Percentiles rank a stretch among this genome's conserved stretches.
These are phyloP conservation scores for Martensiomyces pterosporus DNA, from an alignment of 192 early-diverging fungal genomes.

Conservation along the genomic window DNA sequence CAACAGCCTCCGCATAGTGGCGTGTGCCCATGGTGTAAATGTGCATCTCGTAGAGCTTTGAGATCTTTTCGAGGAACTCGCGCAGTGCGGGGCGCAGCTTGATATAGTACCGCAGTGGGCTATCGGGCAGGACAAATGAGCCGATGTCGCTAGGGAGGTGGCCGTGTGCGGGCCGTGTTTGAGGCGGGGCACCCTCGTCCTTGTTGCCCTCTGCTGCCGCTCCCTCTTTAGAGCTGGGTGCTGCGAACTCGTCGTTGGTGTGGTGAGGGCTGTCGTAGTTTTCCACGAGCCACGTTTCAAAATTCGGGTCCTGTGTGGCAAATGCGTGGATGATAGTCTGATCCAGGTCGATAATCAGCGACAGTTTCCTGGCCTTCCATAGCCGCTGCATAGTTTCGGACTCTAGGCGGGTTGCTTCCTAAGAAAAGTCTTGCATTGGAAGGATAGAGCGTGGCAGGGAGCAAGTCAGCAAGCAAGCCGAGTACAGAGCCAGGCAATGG, in stretches of 20 bases:
- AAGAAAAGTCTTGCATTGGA: no score
- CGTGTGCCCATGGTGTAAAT: constrained; percentile 99
- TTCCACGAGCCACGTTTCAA: constrained; percentile 37
- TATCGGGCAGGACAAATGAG: constrained; percentile 69
- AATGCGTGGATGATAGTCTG: constrained; percentile 94
- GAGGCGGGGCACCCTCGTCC: no score
- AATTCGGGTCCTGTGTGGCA: constrained; percentile 27
- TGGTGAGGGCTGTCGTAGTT: constrained; percentile 30
- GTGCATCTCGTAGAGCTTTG: constrained; percentile 84
- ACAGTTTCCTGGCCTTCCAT: constrained; percentile 64
- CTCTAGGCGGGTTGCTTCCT: constrained; percentile 16
- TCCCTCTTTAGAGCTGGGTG: no score
- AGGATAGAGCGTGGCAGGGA: no score
- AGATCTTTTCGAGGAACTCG: constrained; percentile 69
- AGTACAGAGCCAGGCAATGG: constrained; percentile 14
- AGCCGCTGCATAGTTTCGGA: constrained; percentile 50
- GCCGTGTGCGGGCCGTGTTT: no score
- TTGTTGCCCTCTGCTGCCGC: no score
- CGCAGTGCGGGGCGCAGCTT: constrained; percentile 83
- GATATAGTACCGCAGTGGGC: constrained; percentile 68
- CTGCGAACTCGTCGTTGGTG: constrained; percentile 7
- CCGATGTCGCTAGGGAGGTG: constrained; percentile 61
- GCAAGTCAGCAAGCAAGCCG: no score
- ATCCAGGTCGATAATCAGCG: constrained; percentile 93
- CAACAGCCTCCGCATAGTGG: constrained; percentile 86